Evolutionary conservation across 2,329 filamentous ascomycete genomes (phyloP).

Genomic region (Atkinsonella hypoxylon): DNA sequence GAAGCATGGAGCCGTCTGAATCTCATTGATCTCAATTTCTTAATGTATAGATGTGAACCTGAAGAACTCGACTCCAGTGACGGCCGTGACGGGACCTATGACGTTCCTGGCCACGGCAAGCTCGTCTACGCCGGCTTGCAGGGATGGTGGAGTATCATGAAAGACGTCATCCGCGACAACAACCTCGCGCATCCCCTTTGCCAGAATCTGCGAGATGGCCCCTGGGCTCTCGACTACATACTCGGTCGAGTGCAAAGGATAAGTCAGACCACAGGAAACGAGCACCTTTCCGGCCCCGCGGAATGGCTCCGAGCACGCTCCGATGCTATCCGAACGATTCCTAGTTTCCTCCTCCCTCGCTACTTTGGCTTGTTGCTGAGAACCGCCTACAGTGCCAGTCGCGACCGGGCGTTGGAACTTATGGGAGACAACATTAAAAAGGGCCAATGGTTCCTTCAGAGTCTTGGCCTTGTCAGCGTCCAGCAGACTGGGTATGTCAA

Average conservation of each 20-base stretch:
- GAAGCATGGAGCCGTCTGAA: constrained; percentile 64
- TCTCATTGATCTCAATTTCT: constrained; percentile 78
- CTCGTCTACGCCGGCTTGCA: constrained; percentile 94
- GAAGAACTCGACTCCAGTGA: constrained; percentile 72
- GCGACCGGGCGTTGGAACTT: constrained; percentile 64
- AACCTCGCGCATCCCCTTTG: constrained; percentile 88
- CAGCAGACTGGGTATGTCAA: constrained; percentile 84
- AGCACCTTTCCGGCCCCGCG: constrained; percentile 51
- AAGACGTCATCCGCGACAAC: constrained; percentile 75
- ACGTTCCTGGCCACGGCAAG: constrained; percentile 70
- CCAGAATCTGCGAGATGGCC: constrained; percentile 79
- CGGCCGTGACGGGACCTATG: constrained; percentile 77
- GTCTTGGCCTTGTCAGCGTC: constrained; percentile 78
- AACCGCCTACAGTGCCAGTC: constrained; percentile 76
- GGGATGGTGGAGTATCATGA: constrained; percentile 92
- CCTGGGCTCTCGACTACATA: constrained; percentile 88
- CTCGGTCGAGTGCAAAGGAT: constrained; percentile 65
- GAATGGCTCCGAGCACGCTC: constrained; percentile 77
- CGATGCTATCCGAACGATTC: constrained; percentile 71
- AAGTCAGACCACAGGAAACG: constrained; percentile 49
- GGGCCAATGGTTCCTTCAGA: constrained; percentile 82
- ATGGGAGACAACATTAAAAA: constrained; percentile 67
- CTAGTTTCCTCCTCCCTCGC: constrained; percentile 79
- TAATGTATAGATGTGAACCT: constrained; percentile 82
- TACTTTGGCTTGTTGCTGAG: constrained; percentile 88